Conservation (phyloP, 129 eudicot genomes). For the Erigeron canadensis region DNA sequence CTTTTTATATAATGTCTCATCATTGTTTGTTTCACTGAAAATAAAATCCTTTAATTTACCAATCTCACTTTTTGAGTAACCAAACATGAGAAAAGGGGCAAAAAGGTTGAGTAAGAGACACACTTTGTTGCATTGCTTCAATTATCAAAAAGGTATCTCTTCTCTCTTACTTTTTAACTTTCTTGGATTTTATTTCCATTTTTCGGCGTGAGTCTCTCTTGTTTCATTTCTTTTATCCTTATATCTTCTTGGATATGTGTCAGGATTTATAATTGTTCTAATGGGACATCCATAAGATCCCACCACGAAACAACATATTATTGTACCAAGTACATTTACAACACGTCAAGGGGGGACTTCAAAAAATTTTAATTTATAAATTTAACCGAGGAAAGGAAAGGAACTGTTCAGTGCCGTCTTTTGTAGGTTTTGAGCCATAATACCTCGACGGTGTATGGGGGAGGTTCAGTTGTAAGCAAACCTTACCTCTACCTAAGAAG, state of each 20-base stretch:
- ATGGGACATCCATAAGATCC: background rate
- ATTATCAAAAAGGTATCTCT: constrained; percentile 28
- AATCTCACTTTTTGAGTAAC: constrained; percentile 1
- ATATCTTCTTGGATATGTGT: background rate
- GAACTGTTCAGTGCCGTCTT: too few relatives aligned
- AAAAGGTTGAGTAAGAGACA: constrained; percentile 32
- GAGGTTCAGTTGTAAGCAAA: too few relatives aligned
- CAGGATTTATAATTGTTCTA: background rate
- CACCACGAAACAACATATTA: background rate
- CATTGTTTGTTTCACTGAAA: background rate
- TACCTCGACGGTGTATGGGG: too few relatives aligned
- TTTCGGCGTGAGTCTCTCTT: background rate
- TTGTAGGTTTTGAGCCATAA: too few relatives aligned
- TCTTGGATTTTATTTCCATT: constrained; percentile 10
- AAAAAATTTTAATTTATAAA: too few relatives aligned
- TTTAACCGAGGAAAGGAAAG: too few relatives aligned
- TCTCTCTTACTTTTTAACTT: constrained; percentile 32
- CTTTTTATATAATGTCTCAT: too few relatives aligned
- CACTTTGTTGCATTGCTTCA: constrained; percentile 37
- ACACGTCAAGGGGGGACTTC: too few relatives aligned
- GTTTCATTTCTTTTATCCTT: background rate
- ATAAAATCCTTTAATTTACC: background rate
- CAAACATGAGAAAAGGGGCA: constrained; percentile 6
- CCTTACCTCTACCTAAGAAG: too few relatives aligned
- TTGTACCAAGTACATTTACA: background rate